phyloP scores from a whole-genome alignment of 331 rosid genomes.

The Ulmus americana region DNA sequence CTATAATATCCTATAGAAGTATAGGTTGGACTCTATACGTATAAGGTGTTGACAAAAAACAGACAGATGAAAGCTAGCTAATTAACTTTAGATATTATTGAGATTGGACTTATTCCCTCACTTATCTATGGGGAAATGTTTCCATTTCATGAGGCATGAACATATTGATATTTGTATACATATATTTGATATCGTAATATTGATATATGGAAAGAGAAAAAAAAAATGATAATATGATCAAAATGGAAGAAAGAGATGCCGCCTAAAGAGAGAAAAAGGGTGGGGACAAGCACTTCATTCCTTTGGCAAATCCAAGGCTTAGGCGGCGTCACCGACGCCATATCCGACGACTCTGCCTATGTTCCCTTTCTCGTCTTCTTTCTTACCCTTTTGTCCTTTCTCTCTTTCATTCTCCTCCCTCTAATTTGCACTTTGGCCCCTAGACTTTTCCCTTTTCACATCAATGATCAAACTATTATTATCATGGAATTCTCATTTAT shows the following conservation, averaged over 20 bases:
- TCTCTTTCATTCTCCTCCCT: background rate
- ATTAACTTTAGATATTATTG: background rate
- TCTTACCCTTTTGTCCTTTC: background rate
- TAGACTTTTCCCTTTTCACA: too few relatives aligned
- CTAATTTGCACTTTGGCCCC: background rate
- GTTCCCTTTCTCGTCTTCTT: slow-evolving; percentile 43
- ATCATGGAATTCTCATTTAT: too few relatives aligned
- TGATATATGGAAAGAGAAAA: background rate
- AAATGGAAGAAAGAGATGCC: slow-evolving; percentile 30
- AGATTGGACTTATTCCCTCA: background rate
- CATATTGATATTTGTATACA: background rate
- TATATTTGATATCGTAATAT: background rate
- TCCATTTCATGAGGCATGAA: slow-evolving; percentile 3
- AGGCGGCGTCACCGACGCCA: slow-evolving; percentile 63
- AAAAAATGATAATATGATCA: background rate
- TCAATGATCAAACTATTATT: too few relatives aligned
- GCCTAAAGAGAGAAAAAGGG: slow-evolving; percentile 26
- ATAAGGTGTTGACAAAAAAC: background rate
- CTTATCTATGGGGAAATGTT: background rate
- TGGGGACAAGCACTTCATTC: slow-evolving; percentile 61
- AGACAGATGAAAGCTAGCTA: too few relatives aligned
- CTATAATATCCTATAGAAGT: too few relatives aligned
- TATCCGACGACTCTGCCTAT: slow-evolving; percentile 56
- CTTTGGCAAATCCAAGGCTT: slow-evolving; percentile 85
- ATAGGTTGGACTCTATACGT: too few relatives aligned